Evolutionary conservation across 257 asterid species (phyloP).

Genomic region (Solanum lignicaule): DNA sequence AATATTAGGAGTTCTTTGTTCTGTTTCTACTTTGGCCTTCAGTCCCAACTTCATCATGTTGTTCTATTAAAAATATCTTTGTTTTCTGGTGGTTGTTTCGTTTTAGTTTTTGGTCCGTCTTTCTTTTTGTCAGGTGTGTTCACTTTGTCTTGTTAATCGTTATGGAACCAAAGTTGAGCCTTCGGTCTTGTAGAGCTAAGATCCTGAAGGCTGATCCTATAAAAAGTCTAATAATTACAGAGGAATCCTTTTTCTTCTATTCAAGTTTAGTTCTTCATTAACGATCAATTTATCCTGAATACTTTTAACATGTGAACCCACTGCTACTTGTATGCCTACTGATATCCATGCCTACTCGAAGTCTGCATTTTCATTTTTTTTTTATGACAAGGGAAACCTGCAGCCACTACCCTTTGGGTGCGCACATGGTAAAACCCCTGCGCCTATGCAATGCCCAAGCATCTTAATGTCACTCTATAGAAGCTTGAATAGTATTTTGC

Average conservation of each 20-base stretch:
- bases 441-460: not conserved
- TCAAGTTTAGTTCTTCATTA: not conserved
- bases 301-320: not conserved
- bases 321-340: not conserved
- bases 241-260: no score
- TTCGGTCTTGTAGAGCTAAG: not conserved
- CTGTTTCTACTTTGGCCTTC: not conserved
- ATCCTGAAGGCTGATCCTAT: not conserved
- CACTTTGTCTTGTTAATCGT: not conserved
- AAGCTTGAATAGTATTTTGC: not conserved
- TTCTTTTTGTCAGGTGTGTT: not conserved
- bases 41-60: not conserved
- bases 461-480: not conserved
- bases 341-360: not conserved
- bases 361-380: no score
- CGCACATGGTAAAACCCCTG: no score
- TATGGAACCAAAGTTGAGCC: not conserved
- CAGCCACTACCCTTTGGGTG: no score
- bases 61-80: not conserved
- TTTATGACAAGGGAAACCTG: no score
- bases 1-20: not conserved
- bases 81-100: not conserved
- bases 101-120: not conserved
- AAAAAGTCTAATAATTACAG: not conserved
- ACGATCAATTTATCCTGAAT: not conserved